Evolutionary conservation across 2,329 filamentous ascomycete species (phyloP).

Genomic region (Fusarium anguioides): DNA sequence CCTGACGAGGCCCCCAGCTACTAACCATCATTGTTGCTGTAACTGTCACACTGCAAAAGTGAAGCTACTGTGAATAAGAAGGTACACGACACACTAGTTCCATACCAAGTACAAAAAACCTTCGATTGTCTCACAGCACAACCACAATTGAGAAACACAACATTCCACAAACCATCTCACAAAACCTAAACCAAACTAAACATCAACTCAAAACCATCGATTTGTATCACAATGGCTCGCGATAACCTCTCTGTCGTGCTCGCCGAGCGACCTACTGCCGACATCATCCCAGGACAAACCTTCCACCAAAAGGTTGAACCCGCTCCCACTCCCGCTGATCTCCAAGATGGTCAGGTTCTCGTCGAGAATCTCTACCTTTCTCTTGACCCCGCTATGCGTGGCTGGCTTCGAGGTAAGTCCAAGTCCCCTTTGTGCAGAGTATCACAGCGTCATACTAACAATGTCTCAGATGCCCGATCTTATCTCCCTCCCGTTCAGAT

Average conservation of each 20-base stretch:
- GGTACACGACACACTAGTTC: no score
- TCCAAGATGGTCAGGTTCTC: constrained; percentile 74
- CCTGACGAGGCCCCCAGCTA: no score
- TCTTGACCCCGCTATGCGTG: constrained; percentile 81
- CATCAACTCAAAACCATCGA: background rate
- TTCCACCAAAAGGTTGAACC: constrained; percentile 66
- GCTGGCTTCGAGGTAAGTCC: constrained; percentile 70
- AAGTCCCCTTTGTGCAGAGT: background rate
- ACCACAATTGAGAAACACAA: constrained; percentile 6
- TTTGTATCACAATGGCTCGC: constrained; percentile 51
- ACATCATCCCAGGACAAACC: constrained; percentile 73
- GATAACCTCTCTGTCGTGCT: constrained; percentile 67
- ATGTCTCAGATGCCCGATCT: constrained; percentile 57
- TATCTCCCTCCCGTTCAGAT: constrained; percentile 77
- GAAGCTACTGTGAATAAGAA: no score
- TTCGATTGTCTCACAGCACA: constrained; percentile 3
- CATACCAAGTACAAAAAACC: constrained; percentile 4
- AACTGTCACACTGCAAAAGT: no score
- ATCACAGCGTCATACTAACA: background rate
- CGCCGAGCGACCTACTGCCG: constrained; percentile 69
- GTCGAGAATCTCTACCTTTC: constrained; percentile 72
- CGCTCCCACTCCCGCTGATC: constrained; percentile 61
- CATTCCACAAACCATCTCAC: background rate
- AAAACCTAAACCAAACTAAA: no score
- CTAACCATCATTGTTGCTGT: background rate